These are phyloP conservation scores for Hibiscus mutabilis DNA, from an alignment of 345 rosid species.

Conservation along the genomic window DNA sequence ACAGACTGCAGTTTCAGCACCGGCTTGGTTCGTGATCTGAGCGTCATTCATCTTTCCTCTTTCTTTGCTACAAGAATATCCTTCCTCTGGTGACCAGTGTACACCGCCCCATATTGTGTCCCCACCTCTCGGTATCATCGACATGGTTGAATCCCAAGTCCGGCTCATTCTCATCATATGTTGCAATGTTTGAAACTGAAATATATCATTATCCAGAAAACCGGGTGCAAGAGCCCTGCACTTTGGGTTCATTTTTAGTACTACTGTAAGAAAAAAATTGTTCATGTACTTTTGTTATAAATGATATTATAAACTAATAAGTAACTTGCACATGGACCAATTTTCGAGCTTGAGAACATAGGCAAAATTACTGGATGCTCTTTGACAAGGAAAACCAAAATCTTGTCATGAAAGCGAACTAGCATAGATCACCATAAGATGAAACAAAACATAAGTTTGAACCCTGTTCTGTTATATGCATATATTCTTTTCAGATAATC, in stretches of 20 bases:
- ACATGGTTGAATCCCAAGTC: constrained; percentile 69
- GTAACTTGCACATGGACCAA: background rate
- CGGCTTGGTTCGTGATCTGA: background rate
- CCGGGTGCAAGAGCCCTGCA: constrained; percentile 61
- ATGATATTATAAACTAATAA: background rate
- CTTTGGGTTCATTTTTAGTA: background rate
- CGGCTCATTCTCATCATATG: constrained; percentile 65
- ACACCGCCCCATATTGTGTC: constrained; percentile 64
- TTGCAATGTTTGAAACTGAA: constrained; percentile 49
- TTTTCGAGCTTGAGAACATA: background rate
- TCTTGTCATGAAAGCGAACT: background rate
- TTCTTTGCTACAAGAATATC: background rate
- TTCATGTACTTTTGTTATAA: background rate
- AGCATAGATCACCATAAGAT: background rate
- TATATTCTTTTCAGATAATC: background rate
- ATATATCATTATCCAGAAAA: constrained; percentile 48
- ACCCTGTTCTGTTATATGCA: background rate
- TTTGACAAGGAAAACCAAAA: background rate
- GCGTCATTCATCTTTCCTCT: background rate
- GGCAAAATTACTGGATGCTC: background rate
- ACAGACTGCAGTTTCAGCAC: background rate
- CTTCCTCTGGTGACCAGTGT: constrained; percentile 51
- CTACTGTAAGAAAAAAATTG: background rate
- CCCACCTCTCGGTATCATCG: constrained; percentile 73
- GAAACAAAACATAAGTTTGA: background rate